Evolutionary conservation across 495 filamentous ascomycete genomes (phyloP).

Genomic region (Gamarada debralockiae): DNA sequence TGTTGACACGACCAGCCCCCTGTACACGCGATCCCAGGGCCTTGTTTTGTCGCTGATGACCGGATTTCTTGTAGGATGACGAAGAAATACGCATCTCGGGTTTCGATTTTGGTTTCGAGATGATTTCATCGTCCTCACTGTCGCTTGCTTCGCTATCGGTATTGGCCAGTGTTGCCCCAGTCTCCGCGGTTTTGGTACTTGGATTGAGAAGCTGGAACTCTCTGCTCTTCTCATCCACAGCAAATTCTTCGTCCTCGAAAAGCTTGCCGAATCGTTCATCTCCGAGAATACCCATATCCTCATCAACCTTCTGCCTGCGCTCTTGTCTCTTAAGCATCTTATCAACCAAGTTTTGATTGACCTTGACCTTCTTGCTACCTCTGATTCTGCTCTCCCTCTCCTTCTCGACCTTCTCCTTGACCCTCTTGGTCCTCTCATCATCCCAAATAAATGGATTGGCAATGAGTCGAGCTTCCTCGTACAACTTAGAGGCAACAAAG

Average conservation of each 20-base stretch:
- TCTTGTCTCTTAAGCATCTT: conserved; percentile 77
- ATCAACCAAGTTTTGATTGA: conserved; percentile 88
- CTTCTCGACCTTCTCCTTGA: conserved; percentile 92
- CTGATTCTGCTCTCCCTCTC: conserved; percentile 89
- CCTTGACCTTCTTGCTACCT: conserved; percentile 86
- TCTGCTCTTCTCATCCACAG: conserved; percentile 80
- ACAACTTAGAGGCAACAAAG: conserved; percentile 88
- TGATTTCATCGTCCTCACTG: conserved; percentile 40
- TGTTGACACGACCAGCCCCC: conserved; percentile 39
- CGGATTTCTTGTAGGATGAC: conserved; percentile 52
- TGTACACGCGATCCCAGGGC: conserved; percentile 70
- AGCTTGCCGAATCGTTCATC: conserved; percentile 83
- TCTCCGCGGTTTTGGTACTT: conserved; percentile 50
- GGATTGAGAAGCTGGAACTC: conserved; percentile 90
- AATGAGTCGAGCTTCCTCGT: conserved; percentile 91
- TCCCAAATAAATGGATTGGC: conserved; percentile 90
- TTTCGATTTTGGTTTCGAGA: conserved; percentile 35
- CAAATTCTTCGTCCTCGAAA: conserved; percentile 91
- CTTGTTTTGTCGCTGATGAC: conserved; percentile 49
- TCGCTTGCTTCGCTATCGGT: conserved; percentile 30
- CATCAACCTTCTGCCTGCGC: conserved; percentile 66
- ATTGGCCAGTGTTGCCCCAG: conserved; percentile 14
- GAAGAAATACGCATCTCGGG: conserved; percentile 67
- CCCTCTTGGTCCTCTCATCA: conserved; percentile 77
- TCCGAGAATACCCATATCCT: conserved; percentile 58